phyloP scores from a whole-genome alignment of 345 rosid species.

The Lumnitzera littorea region DNA sequence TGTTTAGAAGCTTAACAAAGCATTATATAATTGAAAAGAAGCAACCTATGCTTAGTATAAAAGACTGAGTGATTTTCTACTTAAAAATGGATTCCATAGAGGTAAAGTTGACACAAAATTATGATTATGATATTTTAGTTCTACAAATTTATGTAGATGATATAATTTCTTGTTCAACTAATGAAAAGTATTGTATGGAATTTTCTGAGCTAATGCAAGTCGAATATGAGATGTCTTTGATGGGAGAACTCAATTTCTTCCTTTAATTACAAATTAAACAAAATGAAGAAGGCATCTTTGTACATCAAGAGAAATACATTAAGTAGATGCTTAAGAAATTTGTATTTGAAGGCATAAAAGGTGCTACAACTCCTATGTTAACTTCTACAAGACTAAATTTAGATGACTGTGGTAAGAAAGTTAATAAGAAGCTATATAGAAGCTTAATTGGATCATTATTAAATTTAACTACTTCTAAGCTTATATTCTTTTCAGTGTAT shows the following conservation, averaged over 20 bases:
- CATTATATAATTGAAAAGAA: too few relatives aligned
- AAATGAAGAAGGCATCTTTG: not conserved
- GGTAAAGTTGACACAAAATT: too few relatives aligned
- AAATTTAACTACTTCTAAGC: not conserved
- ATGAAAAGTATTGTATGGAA: not conserved
- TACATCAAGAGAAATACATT: not conserved
- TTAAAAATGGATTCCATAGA: too few relatives aligned
- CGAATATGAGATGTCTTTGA: not conserved
- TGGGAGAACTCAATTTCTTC: not conserved
- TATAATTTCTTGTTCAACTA: not conserved
- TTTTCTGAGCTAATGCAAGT: not conserved
- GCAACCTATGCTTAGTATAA: too few relatives aligned
- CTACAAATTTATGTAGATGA: too few relatives aligned
- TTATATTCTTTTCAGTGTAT: not conserved
- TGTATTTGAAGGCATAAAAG: not conserved
- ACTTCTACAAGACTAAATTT: not conserved
- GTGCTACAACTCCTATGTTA: not conserved
- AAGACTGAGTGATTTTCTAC: too few relatives aligned
- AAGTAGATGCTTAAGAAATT: not conserved
- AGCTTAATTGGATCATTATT: not conserved
- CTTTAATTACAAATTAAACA: not conserved
- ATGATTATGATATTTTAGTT: too few relatives aligned
- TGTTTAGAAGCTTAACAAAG: too few relatives aligned
- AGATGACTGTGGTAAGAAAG: not conserved
- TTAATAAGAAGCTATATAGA: not conserved